A percentile compares a stretch with the other conserved stretches of the same genome.
These are phyloP conservation scores for Hypoxylon sp. DNA, from an alignment of 2,329 filamentous ascomycete species.

Conservation along the genomic window DNA sequence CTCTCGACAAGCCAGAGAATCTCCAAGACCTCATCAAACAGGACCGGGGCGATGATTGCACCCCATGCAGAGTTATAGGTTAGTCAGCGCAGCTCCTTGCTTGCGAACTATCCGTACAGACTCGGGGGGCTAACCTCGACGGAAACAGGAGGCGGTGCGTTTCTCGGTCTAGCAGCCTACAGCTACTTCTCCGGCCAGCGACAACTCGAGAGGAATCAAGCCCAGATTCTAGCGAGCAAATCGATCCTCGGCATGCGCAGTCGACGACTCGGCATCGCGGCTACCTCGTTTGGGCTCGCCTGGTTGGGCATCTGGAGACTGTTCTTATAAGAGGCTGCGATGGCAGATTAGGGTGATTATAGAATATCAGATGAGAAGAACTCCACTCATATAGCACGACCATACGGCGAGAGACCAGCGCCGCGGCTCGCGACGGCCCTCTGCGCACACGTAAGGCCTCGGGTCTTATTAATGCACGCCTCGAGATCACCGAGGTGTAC, in stretches of 20 bases:
- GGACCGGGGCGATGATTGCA: conserved; percentile 74
- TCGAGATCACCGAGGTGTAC: background rate
- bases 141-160: conserved; percentile 75
- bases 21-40: conserved; percentile 69
- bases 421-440: conserved; percentile 6
- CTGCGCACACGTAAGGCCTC: background rate
- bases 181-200: conserved; percentile 81
- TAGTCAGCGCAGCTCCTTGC: conserved; percentile 51
- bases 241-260: conserved; percentile 80
- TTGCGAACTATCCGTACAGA: background rate
- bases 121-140: conserved; percentile 3
- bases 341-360: background rate
- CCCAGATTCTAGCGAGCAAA: conserved; percentile 75
- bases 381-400: conserved; percentile 27
- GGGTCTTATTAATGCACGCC: background rate
- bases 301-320: conserved; percentile 79
- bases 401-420: background rate
- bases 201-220: conserved; percentile 76
- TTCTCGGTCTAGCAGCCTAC: conserved; percentile 81
- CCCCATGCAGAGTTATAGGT: conserved; percentile 80
- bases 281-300: conserved; percentile 75
- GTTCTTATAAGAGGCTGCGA: conserved; percentile 62
- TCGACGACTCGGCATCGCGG: conserved; percentile 74
- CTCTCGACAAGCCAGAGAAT: conserved; percentile 72
- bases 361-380: background rate